Evolutionary conservation across 1,139 yeast species (phyloP), one percentile per base, ranked within the genome.

Genomic region (Trichomonascaceae sp.): DNA sequence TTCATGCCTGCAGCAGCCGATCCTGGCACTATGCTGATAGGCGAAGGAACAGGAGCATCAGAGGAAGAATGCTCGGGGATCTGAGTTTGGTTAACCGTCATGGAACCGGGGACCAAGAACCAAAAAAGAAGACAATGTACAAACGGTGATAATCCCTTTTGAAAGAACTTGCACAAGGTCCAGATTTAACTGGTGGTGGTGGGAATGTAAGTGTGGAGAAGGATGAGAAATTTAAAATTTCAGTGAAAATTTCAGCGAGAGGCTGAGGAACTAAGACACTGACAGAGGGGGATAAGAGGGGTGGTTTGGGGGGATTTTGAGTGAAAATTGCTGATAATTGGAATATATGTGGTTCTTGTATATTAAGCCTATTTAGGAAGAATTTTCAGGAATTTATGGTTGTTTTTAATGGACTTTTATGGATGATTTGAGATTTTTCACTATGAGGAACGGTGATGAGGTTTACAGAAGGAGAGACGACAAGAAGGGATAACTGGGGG

Each of bases 1-100:
- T 38, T 45, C 47, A 27, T 41, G 15, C 24, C 51, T 18, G 44
- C 47, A 24, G 38, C 13, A 30, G 10, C 48, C 12, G 45, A 45
- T 5, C 51, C 53, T 12, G 45, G 41, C 7, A 36, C 38, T 9
- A 38, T 24, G 10, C 36, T 44, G 13, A 49, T 30, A 12, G 52
- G 30, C 24, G 50, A 47, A 20, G 53, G 52, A 12, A 49, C 32
- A 43, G 45, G 39, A n/a, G 49, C 46, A 47, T 47, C 27, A 12
- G 20, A 17, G 15, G 20, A 17, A 8, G 22, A n/a, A 17, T 46
- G 36, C 20, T 46, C 49, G n/a, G 43, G 27, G 15, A 19, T 22
- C 9, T 15, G 43, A 6, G 49, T 17, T 8, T 30, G 43, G 22
- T 46, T 30, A 43, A 46, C 43, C 18, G 49, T 46, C 49, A 46